Evolutionary conservation across 371 early-diverging fungal species (phyloP).

Genomic region (Lichtheimia ornata): DNA sequence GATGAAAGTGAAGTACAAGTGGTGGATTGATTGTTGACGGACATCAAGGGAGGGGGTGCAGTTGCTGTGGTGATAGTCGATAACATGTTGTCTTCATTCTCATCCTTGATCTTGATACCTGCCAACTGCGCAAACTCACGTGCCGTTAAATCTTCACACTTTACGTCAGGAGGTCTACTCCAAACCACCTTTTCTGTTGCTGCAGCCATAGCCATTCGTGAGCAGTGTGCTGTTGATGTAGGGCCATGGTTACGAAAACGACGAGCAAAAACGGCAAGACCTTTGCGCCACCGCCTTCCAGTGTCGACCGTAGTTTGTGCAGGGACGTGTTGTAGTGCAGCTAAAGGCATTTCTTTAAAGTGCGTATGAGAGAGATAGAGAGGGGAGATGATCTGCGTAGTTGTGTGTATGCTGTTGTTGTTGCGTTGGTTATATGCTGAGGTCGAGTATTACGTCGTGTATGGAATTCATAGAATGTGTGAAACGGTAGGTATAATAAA

Average conservation of each 20-base stretch:
- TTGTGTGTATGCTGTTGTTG: no score
- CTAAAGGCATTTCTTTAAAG: constrained; percentile 17
- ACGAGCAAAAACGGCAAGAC: constrained; percentile 12
- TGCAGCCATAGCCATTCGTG: constrained; percentile 22
- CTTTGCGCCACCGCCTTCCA: constrained; percentile 19
- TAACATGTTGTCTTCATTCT: background rate
- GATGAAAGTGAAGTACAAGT: constrained; percentile 4
- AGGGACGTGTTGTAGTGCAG: constrained; percentile 21
- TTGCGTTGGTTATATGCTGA: no score
- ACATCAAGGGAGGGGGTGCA: background rate
- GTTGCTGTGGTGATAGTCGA: constrained; percentile 2
- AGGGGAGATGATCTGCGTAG: background rate
- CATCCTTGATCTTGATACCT: constrained; percentile 24
- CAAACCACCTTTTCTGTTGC: constrained; percentile 27
- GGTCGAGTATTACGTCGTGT: no score
- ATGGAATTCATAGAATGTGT: background rate
- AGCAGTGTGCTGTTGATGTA: background rate
- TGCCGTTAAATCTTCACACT: constrained; percentile 32
- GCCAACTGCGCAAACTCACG: constrained; percentile 32
- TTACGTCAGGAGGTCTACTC: constrained; percentile 14
- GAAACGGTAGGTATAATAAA: constrained; percentile 6
- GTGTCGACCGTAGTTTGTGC: constrained; percentile 7
- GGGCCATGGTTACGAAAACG: background rate
- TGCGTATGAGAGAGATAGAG: background rate
- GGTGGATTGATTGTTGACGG: constrained; percentile 5